Evolutionary conservation across 257 asterid species (phyloP).

Genomic region (Penstemon davidsonii): DNA sequence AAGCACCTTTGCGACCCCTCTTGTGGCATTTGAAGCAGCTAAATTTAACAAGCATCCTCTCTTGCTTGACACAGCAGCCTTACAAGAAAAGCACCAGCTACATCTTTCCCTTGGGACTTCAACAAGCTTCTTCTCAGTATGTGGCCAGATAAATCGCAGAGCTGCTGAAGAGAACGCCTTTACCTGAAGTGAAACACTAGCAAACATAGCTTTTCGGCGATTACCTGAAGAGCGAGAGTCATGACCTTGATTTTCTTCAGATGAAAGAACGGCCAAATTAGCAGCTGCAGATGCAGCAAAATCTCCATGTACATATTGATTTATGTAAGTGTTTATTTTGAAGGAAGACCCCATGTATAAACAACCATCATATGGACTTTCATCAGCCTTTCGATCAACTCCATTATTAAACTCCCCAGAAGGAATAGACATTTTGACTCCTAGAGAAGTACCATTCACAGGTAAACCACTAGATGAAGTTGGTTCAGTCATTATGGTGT

Average conservation of each 20-base stretch:
- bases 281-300: slow-evolving; percentile 92
- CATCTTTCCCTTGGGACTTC: slow-evolving; percentile 92
- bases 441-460: slow-evolving; percentile 29
- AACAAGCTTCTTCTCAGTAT: slow-evolving; percentile 64
- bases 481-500: no score
- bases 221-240: slow-evolving; percentile 47
- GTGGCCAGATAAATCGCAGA: slow-evolving; percentile 80
- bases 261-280: slow-evolving; percentile 60
- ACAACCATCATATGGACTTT: slow-evolving; percentile 26
- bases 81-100: slow-evolving; percentile 86
- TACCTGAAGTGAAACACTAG: slow-evolving; percentile 56
- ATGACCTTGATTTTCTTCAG: slow-evolving; percentile 56
- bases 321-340: slow-evolving; percentile 54
- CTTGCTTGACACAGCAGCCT: slow-evolving; percentile 64
- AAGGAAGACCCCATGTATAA: slow-evolving; percentile 68
- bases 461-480: slow-evolving; percentile 20
- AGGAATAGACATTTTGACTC: slow-evolving; percentile 29
- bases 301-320: slow-evolving; percentile 78
- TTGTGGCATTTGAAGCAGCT: slow-evolving; percentile 75
- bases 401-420: slow-evolving; percentile 26
- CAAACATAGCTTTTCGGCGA: slow-evolving; percentile 52
- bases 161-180: slow-evolving; percentile 78
- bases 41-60: slow-evolving; percentile 81
- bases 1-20: slow-evolving; percentile 58
- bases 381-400: slow-evolving; percentile 31